Conservation (phyloP, 495 filamentous ascomycete species). For the Daldinia bambusicola region DNA sequence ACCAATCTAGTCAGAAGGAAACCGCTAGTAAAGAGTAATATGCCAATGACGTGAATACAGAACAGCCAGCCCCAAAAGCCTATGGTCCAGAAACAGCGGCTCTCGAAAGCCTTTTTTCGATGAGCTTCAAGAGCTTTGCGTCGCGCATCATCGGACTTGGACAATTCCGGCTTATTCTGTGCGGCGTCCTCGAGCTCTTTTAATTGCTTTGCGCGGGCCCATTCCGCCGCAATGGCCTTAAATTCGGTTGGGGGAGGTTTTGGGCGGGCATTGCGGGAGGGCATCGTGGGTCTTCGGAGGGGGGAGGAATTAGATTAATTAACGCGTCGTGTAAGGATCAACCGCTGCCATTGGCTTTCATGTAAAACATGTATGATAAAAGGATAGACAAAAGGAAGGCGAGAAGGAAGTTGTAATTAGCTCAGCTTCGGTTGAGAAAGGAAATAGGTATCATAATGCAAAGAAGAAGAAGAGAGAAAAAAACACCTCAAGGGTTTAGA, state of each 20-base stretch:
- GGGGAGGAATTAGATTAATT: neutral
- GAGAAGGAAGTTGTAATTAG: constrained; percentile 27
- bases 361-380: constrained; percentile 8
- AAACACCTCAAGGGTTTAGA: constrained; percentile 4
- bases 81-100: constrained; percentile 59
- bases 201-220: constrained; percentile 58
- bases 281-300: constrained; percentile 32
- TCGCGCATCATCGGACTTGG: constrained; percentile 45
- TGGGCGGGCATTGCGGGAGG: constrained; percentile 37
- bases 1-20: constrained; percentile 95
- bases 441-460: constrained; percentile 7
- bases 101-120: constrained; percentile 55
- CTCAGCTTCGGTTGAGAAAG: constrained; percentile 17
- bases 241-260: constrained; percentile 51
- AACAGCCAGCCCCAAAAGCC: constrained; percentile 66
- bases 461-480: neutral
- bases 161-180: constrained; percentile 24
- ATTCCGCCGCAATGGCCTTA: constrained; percentile 57
- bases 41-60: constrained; percentile 78
- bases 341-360: constrained; percentile 43
- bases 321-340: constrained; percentile 33
- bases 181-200: constrained; percentile 52
- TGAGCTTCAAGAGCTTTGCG: constrained; percentile 54
- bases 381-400: constrained; percentile 19
- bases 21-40: constrained; percentile 94